These are phyloP conservation scores for Mucor piriformis DNA, from an alignment of 371 early-diverging fungal genomes.

Conservation along the genomic window DNA sequence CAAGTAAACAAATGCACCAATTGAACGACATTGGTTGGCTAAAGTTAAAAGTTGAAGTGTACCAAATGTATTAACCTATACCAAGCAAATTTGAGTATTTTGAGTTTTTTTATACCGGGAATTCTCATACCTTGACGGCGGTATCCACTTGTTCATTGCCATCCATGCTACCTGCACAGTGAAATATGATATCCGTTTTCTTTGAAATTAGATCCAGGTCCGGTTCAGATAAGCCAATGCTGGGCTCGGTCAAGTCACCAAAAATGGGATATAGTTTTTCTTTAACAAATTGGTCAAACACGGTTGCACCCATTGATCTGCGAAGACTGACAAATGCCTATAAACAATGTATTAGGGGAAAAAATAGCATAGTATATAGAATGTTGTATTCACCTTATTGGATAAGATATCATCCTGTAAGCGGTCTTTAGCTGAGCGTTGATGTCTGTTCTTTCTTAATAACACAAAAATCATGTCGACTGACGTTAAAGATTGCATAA, in stretches of 20 bases:
- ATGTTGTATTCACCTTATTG: constrained; percentile 35
- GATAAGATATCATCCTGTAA: constrained; percentile 47
- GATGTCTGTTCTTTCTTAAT: constrained; percentile 32
- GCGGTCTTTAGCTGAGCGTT: constrained; percentile 28
- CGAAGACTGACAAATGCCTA: constrained; percentile 50
- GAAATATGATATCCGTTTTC: constrained; percentile 52
- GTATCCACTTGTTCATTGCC: constrained; percentile 56
- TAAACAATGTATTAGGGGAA: neutral
- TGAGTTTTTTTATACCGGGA: neutral
- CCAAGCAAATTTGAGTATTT: neutral
- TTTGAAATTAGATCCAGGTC: constrained; percentile 47
- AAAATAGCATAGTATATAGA: neutral
- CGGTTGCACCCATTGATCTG: constrained; percentile 39
- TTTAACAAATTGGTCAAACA: constrained; percentile 45
- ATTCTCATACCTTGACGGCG: constrained; percentile 47
- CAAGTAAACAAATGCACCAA: constrained; percentile 53
- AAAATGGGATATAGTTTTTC: constrained; percentile 58
- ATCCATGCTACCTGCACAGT: constrained; percentile 63
- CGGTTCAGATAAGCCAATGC: constrained; percentile 49
- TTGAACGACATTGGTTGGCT: constrained; percentile 50
- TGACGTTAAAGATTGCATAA: constrained; percentile 37
- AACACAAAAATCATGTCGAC: constrained; percentile 43
- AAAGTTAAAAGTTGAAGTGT: constrained; percentile 55
- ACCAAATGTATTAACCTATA: constrained; percentile 57
- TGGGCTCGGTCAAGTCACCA: constrained; percentile 54